Evolutionary conservation across 805 yeast species (phyloP), one percentile per base, ranked within the genome.

Genomic region (Candida arabinofermentans): DNA sequence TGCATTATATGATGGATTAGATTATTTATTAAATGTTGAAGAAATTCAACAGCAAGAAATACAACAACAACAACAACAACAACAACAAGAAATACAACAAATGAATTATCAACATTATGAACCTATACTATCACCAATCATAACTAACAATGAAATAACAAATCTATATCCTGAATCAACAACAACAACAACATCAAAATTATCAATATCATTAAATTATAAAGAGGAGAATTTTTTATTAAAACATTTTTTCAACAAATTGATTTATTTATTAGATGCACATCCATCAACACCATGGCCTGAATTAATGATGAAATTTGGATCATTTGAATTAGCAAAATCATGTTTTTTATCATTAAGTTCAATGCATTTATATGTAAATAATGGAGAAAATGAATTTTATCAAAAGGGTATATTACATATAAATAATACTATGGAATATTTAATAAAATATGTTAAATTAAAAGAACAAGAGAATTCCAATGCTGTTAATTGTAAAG

Each of bases 251-350:
- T 77, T 77, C 55, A 71, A 74, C 48, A 71, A 74, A 44, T 60
- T 77, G 27, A 56, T 77, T 5, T 80, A 78, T 1, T 51, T 77
- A 31, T 55, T 77, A 26, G 83, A 77, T 58, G 79, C 80, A 0
- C 81, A 77, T 51, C 83, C 82, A 0, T 72, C 73, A 32, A 65
- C 79, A 1, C 82, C 82, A 3, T 75, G 81, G 81, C 83, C 83
- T 0, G 77, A 75, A 43, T 55, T 77, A 42, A 79, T 80, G 33
- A 60, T 77, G 45, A 69, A 71, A 39, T 77, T 77, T 51, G 77
- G 82, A 49, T 79, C 77, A 50, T 69, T 74, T 47, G 78, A 76
- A 48, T 69, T 77, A 35, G 81, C 82, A 1, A 64, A 78, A 41
- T 72, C 79, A 46, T 77, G 83, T 46, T 77, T 77, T 48, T 68